Base-by-base conservation (phyloP, 148 eudicot species). In the Rhododendron ovatum region DNA sequence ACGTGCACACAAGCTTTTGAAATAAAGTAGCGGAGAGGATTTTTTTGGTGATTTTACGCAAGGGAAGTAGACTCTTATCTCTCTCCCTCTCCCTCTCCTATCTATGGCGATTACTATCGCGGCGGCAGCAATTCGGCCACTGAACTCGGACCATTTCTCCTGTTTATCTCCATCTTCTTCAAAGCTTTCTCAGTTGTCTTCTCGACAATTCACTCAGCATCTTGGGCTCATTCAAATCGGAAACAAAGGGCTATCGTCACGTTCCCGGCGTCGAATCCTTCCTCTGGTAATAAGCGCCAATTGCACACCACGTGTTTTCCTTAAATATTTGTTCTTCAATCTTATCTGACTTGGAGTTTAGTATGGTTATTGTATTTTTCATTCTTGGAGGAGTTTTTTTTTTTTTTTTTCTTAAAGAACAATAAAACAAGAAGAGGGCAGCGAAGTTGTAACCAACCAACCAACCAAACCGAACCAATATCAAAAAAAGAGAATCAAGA, bases 61-160 rank as follows among this genome's bases (percentile, higher is more conserved):
- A 15, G 57, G 20, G 5, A 14, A 53, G 57, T 15, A 15, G 57
- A 15, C 57, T 53, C 57, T 17, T 55, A 0, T 4, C 57, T 61
- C 28, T 63, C 28, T n/a, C 48, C 2, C 13, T 8, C 71, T 22
- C 51, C 5, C 73, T 12, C 20, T 0, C 24, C 4, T 4, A 82
- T 10, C n/a, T 82, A 92, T 92, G 95, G 93, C 94, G 91, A 79
- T 89, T 81, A 86, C 91, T 1, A 43, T 85, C 7, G 86, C 91
- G 55, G 85, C 92, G 2, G 84, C 91, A 7, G 81, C 91, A 47
- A 51, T 91, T 83, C 88, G 86, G 35, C 61, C 86, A 57, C 61
- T 87, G 81, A 59, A 59, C 61, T 86, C 89, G 24, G 79, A 63
- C 65, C 50, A 57, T 83, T 71, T 50, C 71, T 61, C 82, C 73